Evolutionary conservation across 2,329 filamentous ascomycete species (phyloP).

Genomic region (Penicillium sp.): DNA sequence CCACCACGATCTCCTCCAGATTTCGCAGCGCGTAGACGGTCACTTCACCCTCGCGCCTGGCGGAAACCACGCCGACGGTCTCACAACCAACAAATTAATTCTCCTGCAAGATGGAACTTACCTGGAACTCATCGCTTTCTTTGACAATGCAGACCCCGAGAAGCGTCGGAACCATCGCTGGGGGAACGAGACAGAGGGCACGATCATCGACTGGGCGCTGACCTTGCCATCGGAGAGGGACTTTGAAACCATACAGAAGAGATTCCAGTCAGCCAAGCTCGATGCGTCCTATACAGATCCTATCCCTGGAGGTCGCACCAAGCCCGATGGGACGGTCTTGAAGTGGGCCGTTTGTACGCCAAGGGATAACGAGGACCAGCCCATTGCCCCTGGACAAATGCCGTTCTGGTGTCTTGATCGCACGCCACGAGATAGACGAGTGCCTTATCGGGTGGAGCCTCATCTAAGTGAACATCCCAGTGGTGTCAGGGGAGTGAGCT

Average conservation of each 20-base stretch:
- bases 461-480: neutral
- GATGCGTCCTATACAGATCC: neutral
- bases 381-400: neutral
- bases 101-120: slow-evolving; percentile 14
- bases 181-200: slow-evolving; percentile 14
- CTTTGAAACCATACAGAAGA: slow-evolving; percentile 8
- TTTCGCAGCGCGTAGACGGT: slow-evolving; percentile 3
- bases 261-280: neutral
- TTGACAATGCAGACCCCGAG: slow-evolving; percentile 14
- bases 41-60: slow-evolving; percentile 14
- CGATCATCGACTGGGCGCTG: slow-evolving; percentile 17
- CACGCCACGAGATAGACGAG: neutral
- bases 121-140: slow-evolving; percentile 17
- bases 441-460: neutral
- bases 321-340: neutral
- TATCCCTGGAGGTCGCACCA: neutral
- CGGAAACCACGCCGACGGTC: slow-evolving; percentile 15
- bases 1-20: neutral
- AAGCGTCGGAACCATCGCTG: slow-evolving; percentile 14
- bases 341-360: neutral
- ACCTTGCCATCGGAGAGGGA: slow-evolving; percentile 11
- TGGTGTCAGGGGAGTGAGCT: neutral
- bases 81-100: slow-evolving; percentile 16
- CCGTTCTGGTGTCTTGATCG: neutral
- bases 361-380: neutral